Base-by-base conservation (phyloP, 768 basidiomycete genomes). In the Auricularia sp. region DNA sequence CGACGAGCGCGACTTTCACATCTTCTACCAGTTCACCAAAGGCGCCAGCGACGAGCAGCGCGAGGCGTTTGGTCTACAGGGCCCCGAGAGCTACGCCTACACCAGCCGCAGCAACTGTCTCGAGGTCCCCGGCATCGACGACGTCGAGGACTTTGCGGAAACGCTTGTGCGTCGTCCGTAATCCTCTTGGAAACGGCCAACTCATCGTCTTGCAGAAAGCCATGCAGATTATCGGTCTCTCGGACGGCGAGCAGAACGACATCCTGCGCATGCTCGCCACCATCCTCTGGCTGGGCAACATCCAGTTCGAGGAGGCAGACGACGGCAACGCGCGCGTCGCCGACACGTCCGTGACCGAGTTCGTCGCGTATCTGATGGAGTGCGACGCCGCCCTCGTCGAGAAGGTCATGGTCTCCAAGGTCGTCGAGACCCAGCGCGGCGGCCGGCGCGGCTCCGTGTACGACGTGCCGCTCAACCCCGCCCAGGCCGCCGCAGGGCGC, bases 21-120 rank as follows among this genome's bases (percentile, higher is more conserved):
- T 99, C 66, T 98, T 99, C 80, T 99, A 98, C 75, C 97, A 99
- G 73, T 97, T 98, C 75, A 98, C 97, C 34, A 99, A 98, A 73
- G 93, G 87, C 4, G 96, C 97, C 3, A 86, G 90, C 6, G 81
- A 87, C 59, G 91, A 88, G 58, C 93, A 98, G 74, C 85, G 93
- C 96, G 97, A 98, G 79, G 84, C 86, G 62, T 95, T 94, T 73
- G 97, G 97, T 23, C 78, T 99, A 6, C 94, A 98, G 76, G 95
- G 93, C 2, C 97, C 97, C 1, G 95, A 98, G 66, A 85, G 93
- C 0, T 99, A 98, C 74, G 86, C 88, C 1, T 98, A 97, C 74
- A 98, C 91, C 0, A 93, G 90, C 71, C 77, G 87, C 69, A 96
- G 94, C 72, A 91, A 93, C 65, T 98, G 97, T 72, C 77, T 98